phyloP scores from a whole-genome alignment of 768 basidiomycete genomes.

The Trametes cingulata region DNA sequence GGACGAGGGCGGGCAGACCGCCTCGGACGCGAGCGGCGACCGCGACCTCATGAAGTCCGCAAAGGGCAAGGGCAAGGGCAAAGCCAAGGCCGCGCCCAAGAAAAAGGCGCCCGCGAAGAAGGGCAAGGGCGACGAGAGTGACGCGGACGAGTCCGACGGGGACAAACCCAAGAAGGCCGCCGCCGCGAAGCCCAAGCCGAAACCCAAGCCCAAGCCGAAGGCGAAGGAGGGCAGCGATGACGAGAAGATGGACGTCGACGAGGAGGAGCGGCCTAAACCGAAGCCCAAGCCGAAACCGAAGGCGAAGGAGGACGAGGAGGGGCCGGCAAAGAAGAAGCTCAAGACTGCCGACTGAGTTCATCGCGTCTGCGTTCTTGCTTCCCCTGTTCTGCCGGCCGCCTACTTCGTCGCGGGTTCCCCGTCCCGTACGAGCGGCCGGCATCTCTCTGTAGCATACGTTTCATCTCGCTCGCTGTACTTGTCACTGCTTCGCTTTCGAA shows the following conservation, averaged over 20 bases:
- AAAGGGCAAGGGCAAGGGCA: slow-evolving; percentile 40
- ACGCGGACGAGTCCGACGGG: slow-evolving; percentile 39
- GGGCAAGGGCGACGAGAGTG: slow-evolving; percentile 30
- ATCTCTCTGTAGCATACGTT: slow-evolving; percentile 5
- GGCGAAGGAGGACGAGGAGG: slow-evolving; percentile 43
- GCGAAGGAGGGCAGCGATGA: slow-evolving; percentile 41
- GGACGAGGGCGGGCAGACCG: slow-evolving; percentile 72
- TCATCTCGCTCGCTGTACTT: slow-evolving; percentile 3
- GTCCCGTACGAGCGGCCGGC: no score
- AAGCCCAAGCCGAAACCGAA: slow-evolving; percentile 50
- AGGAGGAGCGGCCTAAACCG: slow-evolving; percentile 34
- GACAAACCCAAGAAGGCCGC: slow-evolving; percentile 49
- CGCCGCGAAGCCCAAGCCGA: slow-evolving; percentile 54
- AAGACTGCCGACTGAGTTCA: slow-evolving; percentile 51
- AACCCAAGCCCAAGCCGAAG: slow-evolving; percentile 53
- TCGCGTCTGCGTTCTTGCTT: neutral
- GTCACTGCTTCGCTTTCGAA: neutral
- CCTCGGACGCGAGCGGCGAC: slow-evolving; percentile 84
- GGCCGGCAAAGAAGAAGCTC: slow-evolving; percentile 74
- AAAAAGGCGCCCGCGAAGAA: slow-evolving; percentile 38
- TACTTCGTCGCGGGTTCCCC: no score
- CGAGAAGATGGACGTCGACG: slow-evolving; percentile 44
- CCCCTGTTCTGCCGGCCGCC: neutral
- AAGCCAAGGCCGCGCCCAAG: slow-evolving; percentile 31
- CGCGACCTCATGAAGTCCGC: slow-evolving; percentile 52